These are phyloP conservation scores for Forsythia viridissima DNA, from an alignment of 257 asterid species.

Conservation along the genomic window DNA sequence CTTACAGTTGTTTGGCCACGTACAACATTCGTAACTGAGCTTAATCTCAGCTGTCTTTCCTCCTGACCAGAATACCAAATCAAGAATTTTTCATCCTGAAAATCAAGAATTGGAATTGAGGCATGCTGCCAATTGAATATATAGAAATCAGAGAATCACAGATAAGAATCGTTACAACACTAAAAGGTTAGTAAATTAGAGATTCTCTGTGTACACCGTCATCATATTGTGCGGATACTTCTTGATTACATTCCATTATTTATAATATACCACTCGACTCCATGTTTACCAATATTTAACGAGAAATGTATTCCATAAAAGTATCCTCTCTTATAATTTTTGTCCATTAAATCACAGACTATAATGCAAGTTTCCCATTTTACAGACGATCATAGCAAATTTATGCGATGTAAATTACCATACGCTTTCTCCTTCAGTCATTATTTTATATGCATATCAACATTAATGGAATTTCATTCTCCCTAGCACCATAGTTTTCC, in stretches of 20 bases:
- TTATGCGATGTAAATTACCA: background rate
- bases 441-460: background rate
- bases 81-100: conserved; percentile 54
- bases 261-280: background rate
- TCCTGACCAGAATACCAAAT: conserved; percentile 53
- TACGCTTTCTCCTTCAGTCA: background rate
- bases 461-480: background rate
- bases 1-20: conserved; percentile 48
- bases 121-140: background rate
- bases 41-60: conserved; percentile 46
- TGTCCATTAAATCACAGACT: background rate
- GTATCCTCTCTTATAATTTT: background rate
- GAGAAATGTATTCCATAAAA: background rate
- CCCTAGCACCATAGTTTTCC: background rate
- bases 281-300: background rate
- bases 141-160: background rate
- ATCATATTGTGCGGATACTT: background rate
- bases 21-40: conserved; percentile 35
- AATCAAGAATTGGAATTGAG: background rate
- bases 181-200: background rate
- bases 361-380: background rate
- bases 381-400: background rate
- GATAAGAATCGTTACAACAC: background rate
- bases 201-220: background rate
- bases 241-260: background rate